Base-by-base conservation (phyloP, 2,329 filamentous ascomycete species). In the Beauveria bassiana region DNA sequence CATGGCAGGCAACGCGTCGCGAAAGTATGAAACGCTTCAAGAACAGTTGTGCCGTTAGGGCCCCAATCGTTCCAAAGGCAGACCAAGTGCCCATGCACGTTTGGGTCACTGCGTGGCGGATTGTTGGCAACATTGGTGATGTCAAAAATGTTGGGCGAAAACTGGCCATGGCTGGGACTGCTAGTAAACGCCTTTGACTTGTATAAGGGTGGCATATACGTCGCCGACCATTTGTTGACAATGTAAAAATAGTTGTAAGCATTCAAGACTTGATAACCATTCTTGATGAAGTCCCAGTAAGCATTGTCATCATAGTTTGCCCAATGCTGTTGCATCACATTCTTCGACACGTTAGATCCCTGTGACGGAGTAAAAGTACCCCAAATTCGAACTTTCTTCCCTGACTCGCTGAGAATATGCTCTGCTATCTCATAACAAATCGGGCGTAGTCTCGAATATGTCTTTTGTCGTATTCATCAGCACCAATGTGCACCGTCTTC, bases 401-500 rank as follows among this genome's bases (percentile, higher is more conserved):
- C 72, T 1, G 72, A 68, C 2, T 28, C 73, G 63, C 78, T 71
- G 64, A 77, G 77, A 68, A 80, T 75, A 57, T 77, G 78, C 18
- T 74, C 74, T 66, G 74, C 77, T 20, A 79, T 69, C n/a, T 75
- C 74, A 57, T 75, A 40, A 78, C 69, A 43, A 78, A 78, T 68
- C 76, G 72, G 50, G 73, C 81, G 66, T 84, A 84, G 43, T 46
- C 43, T 40, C 79, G 77, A 12, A 75, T 71, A 0, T 75, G 78
- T 0, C 78, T 71, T 0, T 72, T 74, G 0, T 74, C 72, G 63
- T 84, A 84, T 65, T 84, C 81, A 61, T 84, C 81, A 1, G 80
- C 81, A 0, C 81, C 81, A 16, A 84, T 79, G 62, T 81, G 78
- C 1, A 84, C 78, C 16, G 78, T 76, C 65, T 82, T 84, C 5